phyloP scores from a whole-genome alignment of 805 yeast genomes.

The Grigorovia jiainica region DNA sequence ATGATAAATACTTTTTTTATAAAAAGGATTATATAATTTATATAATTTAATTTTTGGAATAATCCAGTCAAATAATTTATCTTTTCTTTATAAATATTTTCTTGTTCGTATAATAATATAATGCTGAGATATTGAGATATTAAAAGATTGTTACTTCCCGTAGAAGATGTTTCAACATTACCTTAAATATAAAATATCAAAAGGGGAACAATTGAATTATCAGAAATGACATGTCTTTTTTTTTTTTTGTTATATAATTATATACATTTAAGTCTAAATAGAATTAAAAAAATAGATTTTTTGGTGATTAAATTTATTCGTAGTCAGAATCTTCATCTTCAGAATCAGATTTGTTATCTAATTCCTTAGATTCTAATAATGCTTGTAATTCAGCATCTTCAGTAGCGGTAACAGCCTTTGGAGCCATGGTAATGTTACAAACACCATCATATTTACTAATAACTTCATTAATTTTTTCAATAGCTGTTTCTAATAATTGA shows the following conservation, averaged over 20 bases:
- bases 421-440: slow-evolving; percentile 92
- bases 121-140: too few species aligned
- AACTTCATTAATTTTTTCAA: slow-evolving; percentile 59
- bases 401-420: slow-evolving; percentile 96
- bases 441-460: slow-evolving; percentile 73
- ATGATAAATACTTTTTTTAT: neutral
- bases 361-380: slow-evolving; percentile 84
- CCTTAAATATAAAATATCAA: too few species aligned
- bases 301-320: slow-evolving; percentile 17
- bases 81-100: too few species aligned
- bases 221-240: neutral
- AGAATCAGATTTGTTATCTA: slow-evolving; percentile 76
- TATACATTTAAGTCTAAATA: neutral
- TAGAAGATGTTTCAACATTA: too few species aligned
- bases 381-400: slow-evolving; percentile 98
- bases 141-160: too few species aligned
- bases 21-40: neutral
- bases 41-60: neutral
- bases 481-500: slow-evolving; percentile 67
- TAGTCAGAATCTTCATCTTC: slow-evolving; percentile 54
- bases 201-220: neutral
- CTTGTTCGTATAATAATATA: too few species aligned
- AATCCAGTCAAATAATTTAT: too few species aligned
- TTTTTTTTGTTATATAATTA: neutral
- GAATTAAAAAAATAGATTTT: neutral